Evolutionary conservation across 306 rosid species (phyloP), one percentile per base, ranked within the genome.

Genomic region (Fragaria ananassa): DNA sequence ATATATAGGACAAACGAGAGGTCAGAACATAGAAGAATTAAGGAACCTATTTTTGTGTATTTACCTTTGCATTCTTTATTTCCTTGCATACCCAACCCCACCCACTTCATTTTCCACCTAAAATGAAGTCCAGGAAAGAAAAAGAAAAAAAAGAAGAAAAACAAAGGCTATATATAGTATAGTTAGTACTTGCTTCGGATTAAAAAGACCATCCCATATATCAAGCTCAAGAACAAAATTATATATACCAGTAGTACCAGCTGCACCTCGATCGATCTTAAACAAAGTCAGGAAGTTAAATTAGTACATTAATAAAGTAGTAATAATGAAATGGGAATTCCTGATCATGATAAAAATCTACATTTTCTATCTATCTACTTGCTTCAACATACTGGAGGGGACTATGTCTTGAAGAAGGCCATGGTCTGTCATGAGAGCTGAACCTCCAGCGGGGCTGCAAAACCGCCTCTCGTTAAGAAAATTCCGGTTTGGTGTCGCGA

Each of bases 371-470:
- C 39, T 8, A 35, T 51, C 63, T 76, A n/a, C 80, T 83, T 88
- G 86, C 82, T 91, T 87, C 42, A 91, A 81, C 88, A 81, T 86
- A 58, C 86, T 85, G 4, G 91, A 83, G 60, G 96, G 84, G 74
- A 89, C 69, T 46, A 88, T 85, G 81, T 94, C 96, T 81, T 94
- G 89, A 83, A 91, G 97, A 83, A 90, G 90, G 4, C 96, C 97
- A 68, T 89, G 78, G 56, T 88, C 90, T 21, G 76, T 75, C 7
- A 70, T 60, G 66, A 56, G 80, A 47, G 85, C 77, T 77, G 91
- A 68, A 23, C 70, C 77, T n/a, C 61, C 80, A 5, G 62, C 57
- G 0, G 65, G 75, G 75, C 77, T 80, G 79, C 90, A 89, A 72
- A 87, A 67, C 77, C 77, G 75, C 77, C 83, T 82, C 61, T 88